Evolutionary conservation across 805 yeast genomes (phyloP).

Genomic region (Candida schatavii): DNA sequence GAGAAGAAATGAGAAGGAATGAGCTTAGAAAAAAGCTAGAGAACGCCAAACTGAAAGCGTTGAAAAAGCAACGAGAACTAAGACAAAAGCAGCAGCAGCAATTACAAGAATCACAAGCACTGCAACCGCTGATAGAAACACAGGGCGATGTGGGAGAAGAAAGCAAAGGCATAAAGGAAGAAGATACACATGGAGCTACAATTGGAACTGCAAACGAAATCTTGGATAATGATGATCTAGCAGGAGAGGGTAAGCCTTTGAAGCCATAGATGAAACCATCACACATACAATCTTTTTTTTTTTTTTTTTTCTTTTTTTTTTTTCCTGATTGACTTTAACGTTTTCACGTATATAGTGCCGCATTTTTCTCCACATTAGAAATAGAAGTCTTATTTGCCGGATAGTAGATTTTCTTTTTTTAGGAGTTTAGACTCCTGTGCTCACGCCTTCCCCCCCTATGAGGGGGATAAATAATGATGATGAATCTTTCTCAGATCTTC

Average conservation of each 20-base stretch:
- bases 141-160: neutral
- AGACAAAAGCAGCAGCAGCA: slow-evolving; percentile 11
- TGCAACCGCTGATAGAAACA: neutral
- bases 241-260: neutral
- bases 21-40: slow-evolving; percentile 37
- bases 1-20: slow-evolving; percentile 30
- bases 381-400: no score
- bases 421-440: no score
- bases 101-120: neutral
- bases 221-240: neutral
- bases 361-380: no score
- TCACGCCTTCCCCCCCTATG: no score
- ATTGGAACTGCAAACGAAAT: neutral
- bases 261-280: neutral
- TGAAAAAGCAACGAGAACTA: slow-evolving; percentile 21
- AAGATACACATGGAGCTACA: neutral
- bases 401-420: no score
- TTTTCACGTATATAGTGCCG: no score
- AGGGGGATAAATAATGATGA: no score
- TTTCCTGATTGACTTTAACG: no score
- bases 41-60: slow-evolving; percentile 34
- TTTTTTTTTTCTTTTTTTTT: no score
- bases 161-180: neutral
- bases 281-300: no score
- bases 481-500: no score